These are phyloP conservation scores for Salix viminalis DNA, from an alignment of 345 rosid species.

Conservation along the genomic window DNA sequence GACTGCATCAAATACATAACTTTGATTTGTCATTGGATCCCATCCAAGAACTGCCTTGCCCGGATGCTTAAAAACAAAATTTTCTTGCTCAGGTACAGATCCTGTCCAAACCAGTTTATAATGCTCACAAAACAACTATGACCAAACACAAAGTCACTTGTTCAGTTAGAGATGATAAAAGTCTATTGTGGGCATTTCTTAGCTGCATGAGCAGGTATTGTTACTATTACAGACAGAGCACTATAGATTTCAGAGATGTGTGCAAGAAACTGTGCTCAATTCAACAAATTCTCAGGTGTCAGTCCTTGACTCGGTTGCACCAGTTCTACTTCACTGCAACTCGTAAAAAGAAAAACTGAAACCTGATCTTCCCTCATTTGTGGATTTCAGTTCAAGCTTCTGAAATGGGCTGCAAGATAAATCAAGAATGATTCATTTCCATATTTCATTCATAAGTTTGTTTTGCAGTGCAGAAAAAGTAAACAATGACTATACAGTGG, in stretches of 20 bases:
- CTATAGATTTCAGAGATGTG: not conserved
- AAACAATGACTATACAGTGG: not conserved
- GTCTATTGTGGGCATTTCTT: too few relatives aligned
- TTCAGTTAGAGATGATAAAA: too few relatives aligned
- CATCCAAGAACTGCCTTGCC: too few relatives aligned
- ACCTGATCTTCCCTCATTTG: constrained; percentile 69
- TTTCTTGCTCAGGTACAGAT: too few relatives aligned
- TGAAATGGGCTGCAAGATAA: constrained; percentile 70
- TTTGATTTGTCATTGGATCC: too few relatives aligned
- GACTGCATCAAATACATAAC: too few relatives aligned
- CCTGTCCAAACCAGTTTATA: too few relatives aligned
- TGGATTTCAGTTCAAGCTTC: constrained; percentile 83
- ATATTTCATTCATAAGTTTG: constrained; percentile 1
- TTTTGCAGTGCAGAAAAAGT: not conserved
- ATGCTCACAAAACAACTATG: too few relatives aligned
- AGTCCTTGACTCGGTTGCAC: not conserved
- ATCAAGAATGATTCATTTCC: not conserved
- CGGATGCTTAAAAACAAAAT: too few relatives aligned
- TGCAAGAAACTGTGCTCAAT: not conserved
- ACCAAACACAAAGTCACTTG: too few relatives aligned
- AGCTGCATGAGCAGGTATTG: too few relatives aligned
- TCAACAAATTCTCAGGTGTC: not conserved
- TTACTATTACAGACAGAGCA: too few relatives aligned
- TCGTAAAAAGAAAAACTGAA: constrained; percentile 80
- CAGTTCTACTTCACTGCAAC: constrained; percentile 43